A percentile compares a stretch with the other conserved stretches of the same genome.
Conservation (phyloP, 2,329 filamentous ascomycete species). For the Trichophyton rubrum region DNA sequence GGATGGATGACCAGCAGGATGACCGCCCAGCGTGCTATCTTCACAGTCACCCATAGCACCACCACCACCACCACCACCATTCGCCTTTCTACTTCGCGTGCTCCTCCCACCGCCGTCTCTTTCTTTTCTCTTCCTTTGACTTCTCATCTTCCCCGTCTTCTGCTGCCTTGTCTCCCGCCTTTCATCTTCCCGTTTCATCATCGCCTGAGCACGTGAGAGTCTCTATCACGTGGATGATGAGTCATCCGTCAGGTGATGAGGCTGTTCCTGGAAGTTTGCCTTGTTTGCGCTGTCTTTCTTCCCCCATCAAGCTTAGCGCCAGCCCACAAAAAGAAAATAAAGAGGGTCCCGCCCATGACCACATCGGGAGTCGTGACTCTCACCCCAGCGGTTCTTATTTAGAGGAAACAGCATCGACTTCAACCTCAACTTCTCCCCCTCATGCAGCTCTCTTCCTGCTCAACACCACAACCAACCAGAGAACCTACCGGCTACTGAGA, state of each 20-base stretch:
- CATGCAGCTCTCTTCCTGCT: neutral
- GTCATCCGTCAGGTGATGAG: neutral
- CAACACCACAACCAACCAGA: neutral
- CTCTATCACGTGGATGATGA: neutral
- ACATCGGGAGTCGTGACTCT: neutral
- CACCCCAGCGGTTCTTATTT: neutral
- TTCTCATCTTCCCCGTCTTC: neutral
- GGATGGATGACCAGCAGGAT: neutral
- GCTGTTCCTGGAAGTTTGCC: conserved; percentile 7
- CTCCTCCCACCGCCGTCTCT: neutral
- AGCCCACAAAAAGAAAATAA: neutral
- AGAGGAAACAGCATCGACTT: neutral
- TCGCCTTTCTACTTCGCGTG: neutral
- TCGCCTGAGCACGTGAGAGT: neutral
- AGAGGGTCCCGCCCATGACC: neutral
- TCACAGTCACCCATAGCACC: neutral
- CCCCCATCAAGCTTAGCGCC: neutral
- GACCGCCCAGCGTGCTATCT: neutral
- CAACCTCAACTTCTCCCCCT: neutral
- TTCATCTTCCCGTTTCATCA: neutral
- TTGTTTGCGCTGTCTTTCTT: neutral
- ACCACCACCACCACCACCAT: neutral
- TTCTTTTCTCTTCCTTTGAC: neutral
- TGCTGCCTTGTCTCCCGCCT: neutral
- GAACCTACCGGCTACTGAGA: neutral